Conservation (phyloP, 2,329 filamentous ascomycete genomes). For the Sporothrix curviconia region DNA sequence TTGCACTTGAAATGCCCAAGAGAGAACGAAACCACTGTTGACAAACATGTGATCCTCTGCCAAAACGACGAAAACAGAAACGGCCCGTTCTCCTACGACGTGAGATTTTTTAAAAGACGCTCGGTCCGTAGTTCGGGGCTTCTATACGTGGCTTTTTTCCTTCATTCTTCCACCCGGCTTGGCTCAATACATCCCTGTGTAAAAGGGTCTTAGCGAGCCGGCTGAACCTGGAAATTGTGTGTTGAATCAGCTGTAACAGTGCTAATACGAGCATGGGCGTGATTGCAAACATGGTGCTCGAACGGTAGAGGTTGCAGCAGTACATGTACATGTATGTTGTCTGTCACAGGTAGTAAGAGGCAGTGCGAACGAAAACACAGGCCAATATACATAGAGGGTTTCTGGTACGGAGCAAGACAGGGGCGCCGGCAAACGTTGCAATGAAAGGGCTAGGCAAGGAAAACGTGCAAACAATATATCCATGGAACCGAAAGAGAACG, state of each 20-base stretch:
- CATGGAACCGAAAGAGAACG: not conserved
- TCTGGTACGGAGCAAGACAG: not conserved
- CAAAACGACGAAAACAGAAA: too few species aligned
- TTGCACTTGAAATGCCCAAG: not conserved
- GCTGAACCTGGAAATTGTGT: not conserved
- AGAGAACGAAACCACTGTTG: not conserved
- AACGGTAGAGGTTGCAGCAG: not conserved
- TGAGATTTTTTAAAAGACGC: not conserved
- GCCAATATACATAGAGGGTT: not conserved
- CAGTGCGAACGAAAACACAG: not conserved
- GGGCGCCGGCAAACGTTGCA: not conserved
- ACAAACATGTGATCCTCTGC: not conserved
- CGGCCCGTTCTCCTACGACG: not conserved
- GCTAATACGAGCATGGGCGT: too few species aligned
- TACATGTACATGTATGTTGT: too few species aligned
- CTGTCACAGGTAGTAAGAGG: not conserved
- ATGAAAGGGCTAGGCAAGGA: not conserved
- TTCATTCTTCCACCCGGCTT: not conserved
- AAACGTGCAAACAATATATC: not conserved
- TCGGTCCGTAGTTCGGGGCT: not conserved
- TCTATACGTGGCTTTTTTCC: not conserved
- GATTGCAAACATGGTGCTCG: too few species aligned
- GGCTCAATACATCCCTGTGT: not conserved
- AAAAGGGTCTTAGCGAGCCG: not conserved
- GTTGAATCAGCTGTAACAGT: not conserved